Base-by-base conservation (phyloP, 345 rosid genomes). In the Corchorus olitorius region DNA sequence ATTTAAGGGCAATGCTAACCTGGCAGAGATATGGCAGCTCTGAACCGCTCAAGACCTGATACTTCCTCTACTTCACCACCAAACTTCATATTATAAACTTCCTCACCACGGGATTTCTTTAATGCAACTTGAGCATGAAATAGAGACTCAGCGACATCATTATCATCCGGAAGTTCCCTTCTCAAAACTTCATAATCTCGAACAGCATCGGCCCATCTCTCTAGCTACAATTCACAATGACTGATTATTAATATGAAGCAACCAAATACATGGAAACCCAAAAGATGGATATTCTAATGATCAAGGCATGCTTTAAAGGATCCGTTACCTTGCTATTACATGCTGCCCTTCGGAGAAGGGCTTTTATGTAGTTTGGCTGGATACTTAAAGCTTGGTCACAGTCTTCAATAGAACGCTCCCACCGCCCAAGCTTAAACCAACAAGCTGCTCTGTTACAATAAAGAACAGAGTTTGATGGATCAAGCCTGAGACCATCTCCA, bases 1-100 rank as follows among this genome's bases (percentile, higher is more conserved):
- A 76, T 27, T 13, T 43, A 43, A n/a, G 60, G 14, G 0, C 8
- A 63, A 58, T 16, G 53, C 76, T 79, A 65, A 92, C 99, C 96
- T 3, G 95, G 92, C 50, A 88, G 84, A 63, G 96, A 91, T 65
- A 94, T 59, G 65, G 97, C 97, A 69, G 94, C 93, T 83, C 78
- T 87, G 79, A 97, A 91, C 86, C 89, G 95, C 79, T 91, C 97
- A 71, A 87, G 84, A 53, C 87, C 88, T 41, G 74, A 75, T n/a
- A 90, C 88, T 79, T 88, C 87, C 86, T 92, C 99, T 62, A 97
- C 99, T 81, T 91, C 97, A 66, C 98, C 94, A 35, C 98, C 97
- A 77, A 97, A 97, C 81, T 94, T 91, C 97, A 97, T 84, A 83
- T 97, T 92, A 74, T 88, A 65, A 49, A 97, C 97, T 77, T 90